Percentiles rank a stretch among this genome's conserved stretches.
Evolutionary conservation across 768 basidiomycete species (phyloP).

Genomic region (Amanita exitialis): DNA sequence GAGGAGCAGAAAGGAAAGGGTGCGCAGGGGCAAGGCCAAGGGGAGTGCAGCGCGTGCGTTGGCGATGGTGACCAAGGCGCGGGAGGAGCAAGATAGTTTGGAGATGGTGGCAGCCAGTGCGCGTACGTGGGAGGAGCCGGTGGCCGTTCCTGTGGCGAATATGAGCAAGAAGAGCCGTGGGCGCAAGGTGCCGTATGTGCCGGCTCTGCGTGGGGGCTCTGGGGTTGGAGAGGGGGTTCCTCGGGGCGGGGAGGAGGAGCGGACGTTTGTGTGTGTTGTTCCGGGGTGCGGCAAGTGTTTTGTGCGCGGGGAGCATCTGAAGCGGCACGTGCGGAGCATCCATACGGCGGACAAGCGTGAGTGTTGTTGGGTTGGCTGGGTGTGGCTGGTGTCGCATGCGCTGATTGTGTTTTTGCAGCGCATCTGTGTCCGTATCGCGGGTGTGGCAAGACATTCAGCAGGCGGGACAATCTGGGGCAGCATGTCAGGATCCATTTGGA

Average conservation of each 20-base stretch:
- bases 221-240: not conserved
- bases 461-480: slow-evolving; percentile 70
- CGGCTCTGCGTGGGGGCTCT: slow-evolving; percentile 3
- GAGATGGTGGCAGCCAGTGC: too few relatives aligned
- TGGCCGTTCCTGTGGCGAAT: slow-evolving; percentile 49
- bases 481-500: slow-evolving; percentile 55
- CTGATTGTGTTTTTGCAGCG: slow-evolving; percentile 20
- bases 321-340: slow-evolving; percentile 70
- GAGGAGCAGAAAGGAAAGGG: slow-evolving; percentile 11
- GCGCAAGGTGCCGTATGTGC: slow-evolving; percentile 40
- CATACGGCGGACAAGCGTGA: slow-evolving; percentile 81
- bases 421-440: slow-evolving; percentile 51
- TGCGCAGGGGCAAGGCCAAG: slow-evolving; percentile 20
- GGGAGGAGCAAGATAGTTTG: slow-evolving; percentile 6
- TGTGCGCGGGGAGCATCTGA: slow-evolving; percentile 70
- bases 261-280: slow-evolving; percentile 58
- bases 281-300: slow-evolving; percentile 74
- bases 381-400: not conserved
- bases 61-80: slow-evolving; percentile 18
- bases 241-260: slow-evolving; percentile 10
- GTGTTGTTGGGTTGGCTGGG: slow-evolving; percentile 17
- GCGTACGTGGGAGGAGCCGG: too few relatives aligned
- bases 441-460: slow-evolving; percentile 64
- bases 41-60: slow-evolving; percentile 24
- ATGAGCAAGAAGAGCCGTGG: slow-evolving; percentile 57